Percentiles rank a stretch among this genome's conserved stretches.
Evolutionary conservation across 2,329 filamentous ascomycete species (phyloP).

Genomic region (Phyllosticta citrichinensis): DNA sequence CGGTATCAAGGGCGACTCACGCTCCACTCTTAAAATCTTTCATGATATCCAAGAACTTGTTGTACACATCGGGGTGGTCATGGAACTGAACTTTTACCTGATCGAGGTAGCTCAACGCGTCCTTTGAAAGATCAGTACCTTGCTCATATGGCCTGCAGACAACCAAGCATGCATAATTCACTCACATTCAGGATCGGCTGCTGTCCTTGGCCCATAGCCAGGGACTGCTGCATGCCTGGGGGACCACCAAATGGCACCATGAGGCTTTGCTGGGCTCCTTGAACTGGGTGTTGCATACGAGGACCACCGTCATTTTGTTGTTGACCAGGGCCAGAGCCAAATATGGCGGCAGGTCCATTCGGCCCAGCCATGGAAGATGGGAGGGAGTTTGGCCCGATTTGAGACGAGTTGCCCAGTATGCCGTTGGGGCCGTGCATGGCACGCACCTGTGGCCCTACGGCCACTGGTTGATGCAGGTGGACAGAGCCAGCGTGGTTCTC

Average conservation of each 20-base stretch:
- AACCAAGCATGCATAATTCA: background rate
- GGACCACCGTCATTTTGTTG: constrained; percentile 49
- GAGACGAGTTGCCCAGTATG: constrained; percentile 53
- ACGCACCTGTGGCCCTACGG: constrained; percentile 57
- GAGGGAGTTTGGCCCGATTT: constrained; percentile 41
- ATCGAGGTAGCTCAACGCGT: constrained; percentile 90
- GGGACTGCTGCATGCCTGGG: constrained; percentile 34
- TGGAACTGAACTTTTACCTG: constrained; percentile 98
- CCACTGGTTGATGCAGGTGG: constrained; percentile 89
- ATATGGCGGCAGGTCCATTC: constrained; percentile 53
- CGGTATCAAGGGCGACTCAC: constrained; percentile 40
- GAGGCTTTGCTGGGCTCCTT: constrained; percentile 43
- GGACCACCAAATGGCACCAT: constrained; percentile 38
- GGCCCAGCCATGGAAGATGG: constrained; percentile 47
- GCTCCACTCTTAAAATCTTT: constrained; percentile 99
- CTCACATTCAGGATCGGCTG: constrained; percentile 72
- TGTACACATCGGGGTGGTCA: constrained; percentile 95
- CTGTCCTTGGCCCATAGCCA: constrained; percentile 62
- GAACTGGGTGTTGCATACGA: constrained; percentile 51
- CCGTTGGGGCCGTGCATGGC: constrained; percentile 90
- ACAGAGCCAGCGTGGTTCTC: constrained; percentile 83
- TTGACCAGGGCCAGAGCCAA: constrained; percentile 57
- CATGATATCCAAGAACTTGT: constrained; percentile 96
- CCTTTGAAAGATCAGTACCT: constrained; percentile 31
- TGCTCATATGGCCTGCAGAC: constrained; percentile 8